Evolutionary conservation across 176 grass and related monocot species (phyloP), one percentile per base, ranked within the genome.

Genomic region (Coix lacrymajobi): DNA sequence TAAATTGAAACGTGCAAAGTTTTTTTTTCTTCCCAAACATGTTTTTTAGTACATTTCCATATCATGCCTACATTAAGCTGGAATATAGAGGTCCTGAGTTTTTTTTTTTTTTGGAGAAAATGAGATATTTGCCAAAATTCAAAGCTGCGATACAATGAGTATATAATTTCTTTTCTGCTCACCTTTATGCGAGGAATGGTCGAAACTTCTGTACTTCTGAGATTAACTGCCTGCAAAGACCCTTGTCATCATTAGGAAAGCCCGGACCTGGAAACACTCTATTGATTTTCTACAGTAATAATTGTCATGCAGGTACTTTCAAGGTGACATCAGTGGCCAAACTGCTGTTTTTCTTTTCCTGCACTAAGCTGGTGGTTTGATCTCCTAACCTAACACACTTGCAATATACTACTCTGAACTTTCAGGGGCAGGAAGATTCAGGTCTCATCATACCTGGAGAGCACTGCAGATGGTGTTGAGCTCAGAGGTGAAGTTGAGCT

Each of bases 391-490:
- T 77, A 71, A 78, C 17, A 25, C 22, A 57, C 46, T 60, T 46
- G 11, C n/a, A 41, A 15, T 19, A 48, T 32, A 63, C 40, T 80
- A 4, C 10, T 78, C 3, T 52, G 73, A 79, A 78, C 29, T 90
- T 86, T 90, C 38, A 83, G 83, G 49, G 52, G n/a, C 69, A 63
- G 58, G 40, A 68, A 51, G 68, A 79, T 26, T 22, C 66, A 62
- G 66, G 78, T 0, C 11, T 78, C 17, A 6, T 78, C 17, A 6
- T 81, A 97, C 97, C 97, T 94, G 93, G 56, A 96, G 93, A 80
- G 96, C 96, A 81, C 66, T 81, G 84, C 96, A 96, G 52, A 99
- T 94, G 66, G 79, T 85, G 51, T 93, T 85, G 81, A 99, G 87
- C 46, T 99, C 96, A 11, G 68, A 86, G 29, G 91, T 84, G 90